phyloP scores from a whole-genome alignment of 306 rosid genomes.

The Dryas drummondii region DNA sequence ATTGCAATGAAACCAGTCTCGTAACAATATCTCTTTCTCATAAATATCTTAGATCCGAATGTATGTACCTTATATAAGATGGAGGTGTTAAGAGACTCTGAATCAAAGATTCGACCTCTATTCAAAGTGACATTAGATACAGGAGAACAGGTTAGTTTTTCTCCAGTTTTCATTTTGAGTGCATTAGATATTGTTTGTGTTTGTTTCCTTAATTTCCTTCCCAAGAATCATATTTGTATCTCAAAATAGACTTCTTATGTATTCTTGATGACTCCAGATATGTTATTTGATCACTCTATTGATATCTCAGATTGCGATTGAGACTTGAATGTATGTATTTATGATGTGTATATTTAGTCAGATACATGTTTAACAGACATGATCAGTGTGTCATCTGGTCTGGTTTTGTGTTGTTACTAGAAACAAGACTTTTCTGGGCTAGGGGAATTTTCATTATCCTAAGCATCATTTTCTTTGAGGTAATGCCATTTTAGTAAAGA shows the following conservation, averaged over 20 bases:
- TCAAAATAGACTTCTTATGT: not conserved
- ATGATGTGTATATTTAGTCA: not conserved
- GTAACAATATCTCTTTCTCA: not conserved
- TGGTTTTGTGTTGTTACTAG: not conserved
- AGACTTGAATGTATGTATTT: not conserved
- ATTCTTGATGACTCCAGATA: not conserved
- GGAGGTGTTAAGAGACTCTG: conserved; percentile 94
- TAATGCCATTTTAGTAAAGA: conserved; percentile 3
- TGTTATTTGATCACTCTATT: not conserved
- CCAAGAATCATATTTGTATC: conserved; percentile 3
- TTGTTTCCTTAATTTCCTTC: conserved; percentile 11
- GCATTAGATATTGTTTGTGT: conserved; percentile 12
- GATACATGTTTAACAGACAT: not conserved
- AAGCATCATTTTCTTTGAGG: not conserved
- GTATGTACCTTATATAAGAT: conserved; percentile 58
- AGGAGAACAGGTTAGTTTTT: conserved; percentile 82
- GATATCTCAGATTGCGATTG: not conserved
- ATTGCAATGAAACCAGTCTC: conserved; percentile 12
- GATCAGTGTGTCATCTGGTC: not conserved
- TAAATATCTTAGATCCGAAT: conserved; percentile 52
- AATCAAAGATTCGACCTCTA: conserved; percentile 70
- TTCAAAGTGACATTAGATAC: conserved; percentile 78
- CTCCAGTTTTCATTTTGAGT: not conserved
- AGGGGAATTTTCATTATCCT: not conserved
- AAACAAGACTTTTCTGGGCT: not conserved